These are phyloP conservation scores for Russula griseocarnosa DNA, from an alignment of 768 basidiomycete genomes.

Conservation along the genomic window DNA sequence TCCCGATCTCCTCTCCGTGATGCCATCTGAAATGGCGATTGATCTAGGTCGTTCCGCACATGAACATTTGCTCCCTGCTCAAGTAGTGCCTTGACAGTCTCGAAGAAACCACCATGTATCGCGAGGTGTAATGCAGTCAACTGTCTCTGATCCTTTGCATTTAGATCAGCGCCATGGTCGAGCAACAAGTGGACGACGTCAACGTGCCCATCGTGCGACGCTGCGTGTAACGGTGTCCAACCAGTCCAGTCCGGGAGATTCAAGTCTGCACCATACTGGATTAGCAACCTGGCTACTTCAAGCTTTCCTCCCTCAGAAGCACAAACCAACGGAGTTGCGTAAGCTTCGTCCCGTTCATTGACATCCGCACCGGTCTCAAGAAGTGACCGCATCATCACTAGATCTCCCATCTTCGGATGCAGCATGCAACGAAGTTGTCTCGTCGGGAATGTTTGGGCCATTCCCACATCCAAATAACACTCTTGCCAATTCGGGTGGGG, in stretches of 20 bases:
- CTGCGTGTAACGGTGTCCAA: neutral
- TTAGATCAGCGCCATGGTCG: neutral
- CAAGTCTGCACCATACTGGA: neutral
- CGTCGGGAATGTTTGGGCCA: neutral
- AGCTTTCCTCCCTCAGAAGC: neutral
- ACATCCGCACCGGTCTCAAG: neutral
- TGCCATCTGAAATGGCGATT: neutral
- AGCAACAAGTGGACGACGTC: neutral
- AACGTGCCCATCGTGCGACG: neutral
- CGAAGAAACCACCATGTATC: neutral
- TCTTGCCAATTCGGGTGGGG: too few relatives aligned
- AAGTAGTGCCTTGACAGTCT: neutral
- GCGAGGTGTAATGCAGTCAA: neutral
- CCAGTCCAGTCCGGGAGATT: neutral
- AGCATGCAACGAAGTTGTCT: neutral
- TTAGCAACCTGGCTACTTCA: neutral
- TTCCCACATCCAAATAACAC: neutral
- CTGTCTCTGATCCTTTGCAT: neutral
- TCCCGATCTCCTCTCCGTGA: neutral
- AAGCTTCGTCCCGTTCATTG: neutral
- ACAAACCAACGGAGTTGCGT: neutral
- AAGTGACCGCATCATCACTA: neutral
- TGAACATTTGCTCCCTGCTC: neutral
- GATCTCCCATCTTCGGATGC: neutral
- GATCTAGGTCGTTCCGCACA: neutral